A percentile compares a stretch with the other conserved stretches of the same genome.
phyloP scores from a whole-genome alignment of 306 rosid genomes.

The Canavalia ensiformis region DNA sequence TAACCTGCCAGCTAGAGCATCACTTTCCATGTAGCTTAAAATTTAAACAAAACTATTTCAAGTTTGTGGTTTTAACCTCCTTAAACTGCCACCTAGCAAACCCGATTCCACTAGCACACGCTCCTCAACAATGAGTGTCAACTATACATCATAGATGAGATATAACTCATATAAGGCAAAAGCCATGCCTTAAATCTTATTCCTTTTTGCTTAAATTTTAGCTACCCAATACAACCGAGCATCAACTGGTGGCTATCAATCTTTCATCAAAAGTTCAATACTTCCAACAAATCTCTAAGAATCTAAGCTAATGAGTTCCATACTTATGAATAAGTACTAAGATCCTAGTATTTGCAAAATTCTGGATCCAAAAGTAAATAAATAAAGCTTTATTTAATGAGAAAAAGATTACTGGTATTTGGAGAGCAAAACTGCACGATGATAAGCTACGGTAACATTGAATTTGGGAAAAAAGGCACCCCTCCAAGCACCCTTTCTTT shows the following conservation, averaged over 20 bases:
- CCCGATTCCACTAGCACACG: neutral
- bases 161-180: neutral
- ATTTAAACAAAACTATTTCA: neutral
- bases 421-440: constrained; percentile 90
- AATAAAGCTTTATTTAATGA: neutral
- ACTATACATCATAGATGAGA: constrained; percentile 1
- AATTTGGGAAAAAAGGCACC: constrained; percentile 89
- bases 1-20: neutral
- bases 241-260: neutral
- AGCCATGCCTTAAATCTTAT: neutral
- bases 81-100: constrained; percentile 14
- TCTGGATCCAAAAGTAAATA: neutral
- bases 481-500: constrained; percentile 90
- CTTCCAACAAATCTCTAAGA: constrained; percentile 17
- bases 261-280: constrained; percentile 27
- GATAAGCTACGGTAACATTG: constrained; percentile 84
- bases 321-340: neutral
- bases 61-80: neutral
- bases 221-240: neutral
- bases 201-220: constrained; percentile 4
- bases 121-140: neutral
- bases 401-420: constrained; percentile 67
- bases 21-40: neutral
- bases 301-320: neutral
- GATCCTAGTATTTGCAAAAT: neutral